phyloP scores from a whole-genome alignment of 306 rosid species.

The Dryas alaskensis region DNA sequence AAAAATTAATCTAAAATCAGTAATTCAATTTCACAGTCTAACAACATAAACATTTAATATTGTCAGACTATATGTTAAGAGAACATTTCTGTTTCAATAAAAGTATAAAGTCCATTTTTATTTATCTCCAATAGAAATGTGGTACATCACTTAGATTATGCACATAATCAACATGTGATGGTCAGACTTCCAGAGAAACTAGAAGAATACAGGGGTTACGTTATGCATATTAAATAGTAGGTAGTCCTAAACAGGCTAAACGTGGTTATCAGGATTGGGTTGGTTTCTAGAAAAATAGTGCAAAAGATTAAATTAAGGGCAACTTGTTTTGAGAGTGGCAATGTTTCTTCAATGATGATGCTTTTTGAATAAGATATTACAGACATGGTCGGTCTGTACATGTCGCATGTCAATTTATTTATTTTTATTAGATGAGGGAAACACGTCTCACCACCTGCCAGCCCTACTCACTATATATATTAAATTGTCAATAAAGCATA shows the following conservation, averaged over 20 bases:
- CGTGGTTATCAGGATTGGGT: background rate
- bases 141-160: too few species aligned
- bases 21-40: too few species aligned
- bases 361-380: constrained; percentile 5
- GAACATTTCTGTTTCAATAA: too few species aligned
- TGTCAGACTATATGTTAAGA: too few species aligned
- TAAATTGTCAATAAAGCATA: background rate
- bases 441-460: constrained; percentile 4
- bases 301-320: background rate
- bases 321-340: constrained; percentile 9
- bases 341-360: constrained; percentile 10
- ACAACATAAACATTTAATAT: background rate
- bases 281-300: background rate
- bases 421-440: background rate
- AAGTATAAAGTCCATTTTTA: too few species aligned
- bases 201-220: background rate
- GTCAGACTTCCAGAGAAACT: background rate
- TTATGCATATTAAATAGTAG: background rate
- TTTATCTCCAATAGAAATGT: too few species aligned
- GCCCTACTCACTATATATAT: constrained; percentile 2
- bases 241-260: background rate
- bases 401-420: background rate
- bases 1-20: too few species aligned
- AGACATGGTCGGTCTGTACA: constrained; percentile 3
- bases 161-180: too few species aligned